phyloP scores from a whole-genome alignment of 1,284 basidiomycete species.

The Mycena sp. region DNA sequence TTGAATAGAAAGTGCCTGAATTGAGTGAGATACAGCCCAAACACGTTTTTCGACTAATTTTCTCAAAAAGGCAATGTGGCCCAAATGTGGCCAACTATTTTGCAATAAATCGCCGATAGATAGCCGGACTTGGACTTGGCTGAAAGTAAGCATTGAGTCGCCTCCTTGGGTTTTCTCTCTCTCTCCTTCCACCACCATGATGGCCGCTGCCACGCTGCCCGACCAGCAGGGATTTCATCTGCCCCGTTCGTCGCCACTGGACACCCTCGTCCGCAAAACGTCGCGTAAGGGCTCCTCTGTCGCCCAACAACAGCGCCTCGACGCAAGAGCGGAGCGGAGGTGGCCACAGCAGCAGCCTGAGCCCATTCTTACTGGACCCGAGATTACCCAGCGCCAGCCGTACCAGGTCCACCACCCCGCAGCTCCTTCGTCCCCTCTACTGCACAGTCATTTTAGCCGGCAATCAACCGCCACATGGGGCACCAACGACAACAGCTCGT shows the following conservation, averaged over 20 bases:
- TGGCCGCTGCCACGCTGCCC: conserved; percentile 17
- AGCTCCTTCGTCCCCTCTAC: conserved; percentile 29
- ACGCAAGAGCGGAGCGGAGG: conserved; percentile 16
- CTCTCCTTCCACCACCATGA: conserved; percentile 11
- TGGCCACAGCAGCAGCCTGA: conserved; percentile 10
- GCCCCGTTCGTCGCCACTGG: conserved; percentile 28
- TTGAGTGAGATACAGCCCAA: no score
- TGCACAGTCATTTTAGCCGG: conserved; percentile 31
- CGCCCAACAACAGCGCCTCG: background rate
- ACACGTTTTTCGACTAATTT: no score
- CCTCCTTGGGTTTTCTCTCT: no score
- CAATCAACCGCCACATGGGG: conserved; percentile 29
- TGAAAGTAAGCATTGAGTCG: no score
- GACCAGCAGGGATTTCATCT: conserved; percentile 24
- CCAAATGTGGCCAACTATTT: no score
- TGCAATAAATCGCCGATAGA: no score
- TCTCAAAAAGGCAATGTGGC: no score
- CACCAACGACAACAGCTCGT: conserved; percentile 22
- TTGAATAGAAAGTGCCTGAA: no score
- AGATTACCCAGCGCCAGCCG: conserved; percentile 20
- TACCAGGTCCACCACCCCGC: conserved; percentile 26
- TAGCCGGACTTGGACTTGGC: no score
- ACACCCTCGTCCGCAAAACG: conserved; percentile 33
- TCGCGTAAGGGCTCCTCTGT: conserved; percentile 7
- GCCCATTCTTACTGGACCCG: conserved; percentile 1